Evolutionary conservation across 306 rosid species (phyloP).

Genomic region (Vigna radiata): DNA sequence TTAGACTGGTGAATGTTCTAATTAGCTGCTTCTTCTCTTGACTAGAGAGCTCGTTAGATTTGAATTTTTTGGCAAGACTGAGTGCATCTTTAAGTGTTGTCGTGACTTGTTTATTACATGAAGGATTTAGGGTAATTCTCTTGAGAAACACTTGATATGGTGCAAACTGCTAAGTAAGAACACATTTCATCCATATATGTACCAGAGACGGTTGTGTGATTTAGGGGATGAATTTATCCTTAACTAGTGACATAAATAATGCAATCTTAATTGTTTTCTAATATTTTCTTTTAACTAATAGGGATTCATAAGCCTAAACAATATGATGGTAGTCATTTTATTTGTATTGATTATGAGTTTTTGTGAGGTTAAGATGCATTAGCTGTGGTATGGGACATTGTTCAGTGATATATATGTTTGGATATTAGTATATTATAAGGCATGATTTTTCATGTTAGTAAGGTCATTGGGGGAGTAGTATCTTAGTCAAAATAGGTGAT

Average conservation of each 20-base stretch:
- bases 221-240: slow-evolving; percentile 32
- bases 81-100: neutral
- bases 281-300: slow-evolving; percentile 22
- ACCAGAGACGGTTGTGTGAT: neutral
- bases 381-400: too few species aligned
- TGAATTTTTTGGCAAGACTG: neutral
- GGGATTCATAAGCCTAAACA: slow-evolving; percentile 34
- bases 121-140: slow-evolving; percentile 13
- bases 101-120: neutral
- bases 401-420: too few species aligned
- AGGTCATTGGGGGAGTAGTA: too few species aligned
- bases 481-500: too few species aligned
- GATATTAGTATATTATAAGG: too few species aligned
- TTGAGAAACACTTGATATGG: slow-evolving; percentile 9
- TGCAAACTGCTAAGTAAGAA: neutral
- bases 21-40: neutral
- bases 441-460: too few species aligned
- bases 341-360: slow-evolving; percentile 34
- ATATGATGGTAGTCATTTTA: slow-evolving; percentile 33
- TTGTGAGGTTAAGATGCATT: too few species aligned
- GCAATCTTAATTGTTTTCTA: slow-evolving; percentile 21
- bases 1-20: neutral
- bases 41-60: neutral
- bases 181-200: neutral
- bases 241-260: slow-evolving; percentile 20